These are phyloP conservation scores for Phallus indusiatus DNA, from an alignment of 768 basidiomycete species.

Conservation along the genomic window DNA sequence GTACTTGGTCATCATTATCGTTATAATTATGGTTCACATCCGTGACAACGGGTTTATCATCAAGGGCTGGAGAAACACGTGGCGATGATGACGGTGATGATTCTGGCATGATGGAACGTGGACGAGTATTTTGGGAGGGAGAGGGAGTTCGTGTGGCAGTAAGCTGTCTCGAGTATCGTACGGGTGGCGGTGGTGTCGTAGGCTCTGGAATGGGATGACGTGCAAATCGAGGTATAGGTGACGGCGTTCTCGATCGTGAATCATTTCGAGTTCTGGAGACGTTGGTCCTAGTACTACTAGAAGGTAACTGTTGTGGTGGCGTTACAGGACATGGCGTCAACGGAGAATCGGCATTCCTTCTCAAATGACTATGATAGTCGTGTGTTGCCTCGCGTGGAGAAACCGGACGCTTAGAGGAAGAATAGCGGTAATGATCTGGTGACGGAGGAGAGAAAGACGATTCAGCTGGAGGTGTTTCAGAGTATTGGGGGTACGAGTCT, in stretches of 20 bases:
- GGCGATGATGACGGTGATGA: background rate
- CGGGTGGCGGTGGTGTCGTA: background rate
- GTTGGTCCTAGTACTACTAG: background rate
- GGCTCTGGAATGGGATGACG: background rate
- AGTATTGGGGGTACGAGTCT: background rate
- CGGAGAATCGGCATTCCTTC: background rate
- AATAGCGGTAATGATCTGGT: background rate
- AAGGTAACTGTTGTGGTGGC: background rate
- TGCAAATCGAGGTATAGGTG: background rate
- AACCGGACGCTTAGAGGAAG: background rate
- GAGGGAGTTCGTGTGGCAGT: background rate
- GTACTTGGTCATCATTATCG: background rate
- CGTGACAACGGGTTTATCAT: background rate
- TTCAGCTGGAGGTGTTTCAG: background rate
- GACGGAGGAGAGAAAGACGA: background rate
- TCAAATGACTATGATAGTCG: background rate
- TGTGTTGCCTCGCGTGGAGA: background rate
- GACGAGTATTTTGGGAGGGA: background rate
- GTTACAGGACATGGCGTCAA: background rate
- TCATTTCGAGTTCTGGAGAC: background rate
- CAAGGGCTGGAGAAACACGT: background rate
- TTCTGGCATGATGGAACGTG: background rate
- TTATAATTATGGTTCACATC: background rate
- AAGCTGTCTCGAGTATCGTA: background rate
- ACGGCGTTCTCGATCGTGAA: background rate